These are phyloP conservation scores for Trypanosoma congolense DNA, from an alignment of 208 protist species.

Conservation along the genomic window DNA sequence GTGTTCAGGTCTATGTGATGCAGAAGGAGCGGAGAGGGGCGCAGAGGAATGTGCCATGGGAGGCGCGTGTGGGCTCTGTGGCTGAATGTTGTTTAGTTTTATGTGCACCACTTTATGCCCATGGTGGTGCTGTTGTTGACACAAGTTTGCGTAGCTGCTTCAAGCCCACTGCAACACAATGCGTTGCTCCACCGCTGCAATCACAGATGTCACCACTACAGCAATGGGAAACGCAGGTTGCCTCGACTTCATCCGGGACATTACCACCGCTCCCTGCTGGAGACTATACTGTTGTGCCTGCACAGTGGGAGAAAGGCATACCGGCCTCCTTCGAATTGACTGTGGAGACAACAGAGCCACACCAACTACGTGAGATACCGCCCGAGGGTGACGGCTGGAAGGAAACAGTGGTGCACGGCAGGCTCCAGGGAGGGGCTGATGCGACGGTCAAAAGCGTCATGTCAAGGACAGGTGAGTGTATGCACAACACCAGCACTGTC, in stretches of 20 bases:
- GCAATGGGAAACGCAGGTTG: neutral
- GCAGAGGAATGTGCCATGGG: conserved; percentile 18
- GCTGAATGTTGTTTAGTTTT: conserved; percentile 46
- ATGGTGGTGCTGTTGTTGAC: conserved; percentile 57
- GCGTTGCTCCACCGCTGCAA: conserved; percentile 33
- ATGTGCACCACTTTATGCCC: conserved; percentile 47
- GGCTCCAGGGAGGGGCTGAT: conserved; percentile 26
- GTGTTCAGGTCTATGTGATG: conserved; percentile 23
- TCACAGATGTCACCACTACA: neutral
- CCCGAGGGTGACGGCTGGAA: conserved; percentile 36
- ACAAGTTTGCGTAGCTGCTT: conserved; percentile 60
- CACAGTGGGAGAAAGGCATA: conserved; percentile 53
- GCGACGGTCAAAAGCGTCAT: conserved; percentile 22
- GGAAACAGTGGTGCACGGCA: conserved; percentile 33
- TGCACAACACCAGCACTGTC: conserved; percentile 51
- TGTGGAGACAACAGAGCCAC: conserved; percentile 65
- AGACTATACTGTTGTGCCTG: conserved; percentile 64
- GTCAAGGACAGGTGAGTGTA: conserved; percentile 36
- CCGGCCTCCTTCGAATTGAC: conserved; percentile 53
- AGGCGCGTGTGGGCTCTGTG: conserved; percentile 37
- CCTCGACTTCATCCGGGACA: neutral
- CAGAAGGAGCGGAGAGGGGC: conserved; percentile 7
- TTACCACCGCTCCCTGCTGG: conserved; percentile 51
- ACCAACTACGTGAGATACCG: conserved; percentile 25
- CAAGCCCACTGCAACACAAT: conserved; percentile 38